Percentiles rank a stretch among this genome's conserved stretches.
These are phyloP conservation scores for Graphilbum fragrans DNA, from an alignment of 2,329 filamentous ascomycete genomes.

Conservation along the genomic window DNA sequence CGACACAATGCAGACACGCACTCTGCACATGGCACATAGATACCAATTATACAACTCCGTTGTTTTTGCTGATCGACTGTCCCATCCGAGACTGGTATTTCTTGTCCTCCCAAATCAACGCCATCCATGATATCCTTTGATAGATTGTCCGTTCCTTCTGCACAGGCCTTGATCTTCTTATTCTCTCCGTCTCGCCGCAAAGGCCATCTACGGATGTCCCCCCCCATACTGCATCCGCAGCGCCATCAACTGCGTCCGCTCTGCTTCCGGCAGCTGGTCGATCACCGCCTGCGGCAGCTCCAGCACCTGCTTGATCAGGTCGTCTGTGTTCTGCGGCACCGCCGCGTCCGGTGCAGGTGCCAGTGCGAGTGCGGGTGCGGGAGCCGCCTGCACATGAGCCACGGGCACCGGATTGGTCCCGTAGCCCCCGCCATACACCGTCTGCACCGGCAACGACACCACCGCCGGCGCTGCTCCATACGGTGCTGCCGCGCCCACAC, in stretches of 20 bases:
- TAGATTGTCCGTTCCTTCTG: too few species aligned
- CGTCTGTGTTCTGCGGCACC: constrained; percentile 35
- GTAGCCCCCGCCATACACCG: neutral
- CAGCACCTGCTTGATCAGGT: constrained; percentile 71
- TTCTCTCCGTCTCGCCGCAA: too few species aligned
- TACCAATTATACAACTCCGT: too few species aligned
- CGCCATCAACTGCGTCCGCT: constrained; percentile 68
- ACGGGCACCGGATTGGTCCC: too few species aligned
- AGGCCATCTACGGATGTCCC: neutral
- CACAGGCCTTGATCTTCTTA: too few species aligned
- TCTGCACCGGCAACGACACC: neutral
- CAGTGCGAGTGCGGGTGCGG: constrained; percentile 23
- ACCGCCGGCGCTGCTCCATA: neutral
- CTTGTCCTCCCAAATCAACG: too few species aligned
- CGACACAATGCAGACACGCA: neutral
- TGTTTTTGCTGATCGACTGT: too few species aligned
- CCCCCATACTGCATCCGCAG: constrained; percentile 33
- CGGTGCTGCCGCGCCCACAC: neutral
- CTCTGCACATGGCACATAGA: too few species aligned
- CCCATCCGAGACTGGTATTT: too few species aligned
- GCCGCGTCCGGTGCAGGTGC: constrained; percentile 16
- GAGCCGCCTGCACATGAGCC: too few species aligned
- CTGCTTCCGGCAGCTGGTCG: constrained; percentile 61
- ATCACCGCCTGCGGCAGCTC: constrained; percentile 70
- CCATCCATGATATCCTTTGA: too few species aligned